Evolutionary conservation across 116 monocot species (phyloP).

Genomic region (Thalassia testudinum): DNA sequence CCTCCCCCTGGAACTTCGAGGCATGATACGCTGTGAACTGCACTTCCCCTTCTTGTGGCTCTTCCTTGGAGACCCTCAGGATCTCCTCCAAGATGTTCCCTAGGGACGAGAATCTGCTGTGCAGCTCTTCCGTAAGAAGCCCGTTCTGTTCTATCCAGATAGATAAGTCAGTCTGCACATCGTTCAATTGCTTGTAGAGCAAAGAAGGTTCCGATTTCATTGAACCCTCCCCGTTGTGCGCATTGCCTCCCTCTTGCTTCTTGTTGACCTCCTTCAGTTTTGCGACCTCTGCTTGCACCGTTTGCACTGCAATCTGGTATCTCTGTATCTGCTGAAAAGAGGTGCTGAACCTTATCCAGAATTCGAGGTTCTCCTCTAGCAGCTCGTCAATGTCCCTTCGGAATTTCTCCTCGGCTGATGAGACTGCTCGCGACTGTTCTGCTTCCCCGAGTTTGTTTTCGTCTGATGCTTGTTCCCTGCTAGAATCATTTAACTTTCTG

Average conservation of each 20-base stretch:
- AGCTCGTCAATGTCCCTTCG: constrained; percentile 23
- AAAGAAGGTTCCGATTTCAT: constrained; percentile 8
- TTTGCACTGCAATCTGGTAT: constrained; percentile 8
- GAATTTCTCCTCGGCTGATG: constrained; percentile 14
- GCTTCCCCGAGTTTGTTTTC: not conserved
- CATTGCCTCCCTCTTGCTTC: not conserved
- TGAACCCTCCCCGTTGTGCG: not conserved
- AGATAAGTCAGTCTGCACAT: constrained; percentile 54
- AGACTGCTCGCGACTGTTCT: constrained; percentile 1
- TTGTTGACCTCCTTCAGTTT: constrained; percentile 11
- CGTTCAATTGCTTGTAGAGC: constrained; percentile 28
- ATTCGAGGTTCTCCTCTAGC: constrained; percentile 36
- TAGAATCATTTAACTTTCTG: not conserved
- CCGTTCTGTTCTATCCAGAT: constrained; percentile 72
- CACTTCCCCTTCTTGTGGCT: not conserved
- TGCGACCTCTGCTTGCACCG: constrained; percentile 9
- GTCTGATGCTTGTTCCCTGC: not conserved
- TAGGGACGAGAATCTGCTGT: constrained; percentile 37
- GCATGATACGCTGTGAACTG: constrained; percentile 52
- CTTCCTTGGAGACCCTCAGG: constrained; percentile 16
- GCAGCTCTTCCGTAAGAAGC: constrained; percentile 40
- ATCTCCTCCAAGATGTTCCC: constrained; percentile 51
- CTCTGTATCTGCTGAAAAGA: constrained; percentile 22
- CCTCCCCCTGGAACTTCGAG: constrained; percentile 74
- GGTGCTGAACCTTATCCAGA: constrained; percentile 35